A percentile compares a stretch with the other conserved stretches of the same genome.
These are phyloP conservation scores for Fusarium poae DNA, from an alignment of 2,329 filamentous ascomycete genomes.

Conservation along the genomic window DNA sequence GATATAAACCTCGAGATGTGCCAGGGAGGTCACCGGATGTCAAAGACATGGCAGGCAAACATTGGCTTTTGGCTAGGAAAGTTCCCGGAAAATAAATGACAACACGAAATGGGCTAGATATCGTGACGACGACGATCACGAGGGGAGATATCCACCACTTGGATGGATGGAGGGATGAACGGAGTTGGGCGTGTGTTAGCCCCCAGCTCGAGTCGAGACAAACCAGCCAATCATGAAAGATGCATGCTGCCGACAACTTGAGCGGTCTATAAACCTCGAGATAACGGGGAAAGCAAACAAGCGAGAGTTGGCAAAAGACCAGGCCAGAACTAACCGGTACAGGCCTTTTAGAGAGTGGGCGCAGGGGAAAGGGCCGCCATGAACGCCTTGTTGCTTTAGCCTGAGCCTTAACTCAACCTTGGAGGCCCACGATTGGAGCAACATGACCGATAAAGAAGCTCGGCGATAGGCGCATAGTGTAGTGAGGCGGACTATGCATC, in stretches of 20 bases:
- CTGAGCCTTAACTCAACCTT: constrained; percentile 26
- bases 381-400: constrained; percentile 24
- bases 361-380: constrained; percentile 35
- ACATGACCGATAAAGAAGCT: constrained; percentile 32
- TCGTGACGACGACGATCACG: constrained; percentile 41
- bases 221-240: constrained; percentile 11
- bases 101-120: constrained; percentile 39
- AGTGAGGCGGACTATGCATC: constrained; percentile 31
- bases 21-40: constrained; percentile 40
- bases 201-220: constrained; percentile 8
- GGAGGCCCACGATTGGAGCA: constrained; percentile 26
- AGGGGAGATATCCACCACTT: constrained; percentile 37
- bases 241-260: constrained; percentile 10
- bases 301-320: not conserved
- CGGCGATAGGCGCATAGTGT: constrained; percentile 17
- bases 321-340: not conserved
- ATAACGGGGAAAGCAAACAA: constrained; percentile 21
- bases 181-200: constrained; percentile 25
- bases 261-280: constrained; percentile 22
- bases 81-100: constrained; percentile 28
- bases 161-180: constrained; percentile 21
- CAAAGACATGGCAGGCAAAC: constrained; percentile 23
- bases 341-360: constrained; percentile 24
- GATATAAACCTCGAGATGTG: constrained; percentile 43
- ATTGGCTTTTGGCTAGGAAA: constrained; percentile 19